Base-by-base conservation (phyloP, 2,329 filamentous ascomycete species). In the Fusarium euwallaceae region DNA sequence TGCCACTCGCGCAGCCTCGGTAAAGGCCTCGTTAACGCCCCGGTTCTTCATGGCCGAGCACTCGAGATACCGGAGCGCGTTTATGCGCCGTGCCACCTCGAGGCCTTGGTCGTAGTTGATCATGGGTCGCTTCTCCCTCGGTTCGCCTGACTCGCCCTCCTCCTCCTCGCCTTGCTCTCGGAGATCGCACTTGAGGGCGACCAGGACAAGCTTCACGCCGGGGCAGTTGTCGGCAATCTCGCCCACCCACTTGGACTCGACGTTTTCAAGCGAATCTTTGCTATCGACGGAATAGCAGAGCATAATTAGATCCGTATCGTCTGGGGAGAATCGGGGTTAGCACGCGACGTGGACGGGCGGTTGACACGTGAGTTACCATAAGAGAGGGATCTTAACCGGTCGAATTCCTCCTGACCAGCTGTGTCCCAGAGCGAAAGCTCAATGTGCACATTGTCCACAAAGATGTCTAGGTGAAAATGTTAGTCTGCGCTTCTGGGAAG, bases 211-310 rank as follows among this genome's bases (percentile, higher is more conserved):
- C 84, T 97, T 97, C 74, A 98, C 97, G 68, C 93, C 94, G 2
- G 95, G 95, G 85, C 97, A 98, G 86, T 99, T 98, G 85, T 99
- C 97, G 73, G 95, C 94, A 76, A 99, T 99, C 85, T 99, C 97
- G 72, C 94, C 93, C 6, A 98, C 94, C 97, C 97, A 99, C 86
- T 99, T 99, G 78, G 94, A 96, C 84, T 98, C 95, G 71, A 99
- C 95, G 89, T 99, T 99, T 84, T 99, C 97, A 71, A 99, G 91
- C 4, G 95, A 98, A 84, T 98, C 95, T 77, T 93, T 95, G 82
- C 94, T 98, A 85, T 99, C 97, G 82, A 98, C 94, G 79, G 94
- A 97, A 86, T 98, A 99, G 88, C 97, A 99, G 78, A 99, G 94
- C 93, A 99, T 98, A 80, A 99, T 98, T 53, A 97, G 92, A 81